Evolutionary conservation across 163 green algal species (phyloP).

Genomic region (Coccomyxa subellipsoidea): DNA sequence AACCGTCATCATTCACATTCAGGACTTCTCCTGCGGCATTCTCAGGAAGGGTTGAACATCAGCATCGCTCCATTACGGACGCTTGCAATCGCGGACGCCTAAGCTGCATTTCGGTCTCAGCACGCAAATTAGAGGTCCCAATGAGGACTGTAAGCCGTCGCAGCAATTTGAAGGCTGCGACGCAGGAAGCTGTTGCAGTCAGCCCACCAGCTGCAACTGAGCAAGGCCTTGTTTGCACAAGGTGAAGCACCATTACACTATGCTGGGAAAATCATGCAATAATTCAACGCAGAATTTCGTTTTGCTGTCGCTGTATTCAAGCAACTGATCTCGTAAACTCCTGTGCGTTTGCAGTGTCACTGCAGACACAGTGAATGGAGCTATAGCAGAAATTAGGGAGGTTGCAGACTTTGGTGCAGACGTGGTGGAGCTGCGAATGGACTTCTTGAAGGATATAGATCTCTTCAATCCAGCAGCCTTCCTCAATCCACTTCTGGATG

Average conservation of each 20-base stretch:
- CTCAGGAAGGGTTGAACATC: background rate
- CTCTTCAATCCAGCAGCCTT: constrained; percentile 34
- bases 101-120: no score
- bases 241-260: no score
- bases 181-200: background rate
- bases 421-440: constrained; percentile 87
- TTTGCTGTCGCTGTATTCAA: no score
- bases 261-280: no score
- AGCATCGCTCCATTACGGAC: background rate
- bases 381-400: constrained; percentile 19
- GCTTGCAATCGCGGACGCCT: no score
- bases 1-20: background rate
- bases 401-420: constrained; percentile 64
- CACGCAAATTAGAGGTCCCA: no score
- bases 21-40: background rate
- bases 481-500: constrained; percentile 58
- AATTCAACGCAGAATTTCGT: no score
- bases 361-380: background rate
- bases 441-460: constrained; percentile 80
- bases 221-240: background rate
- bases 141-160: no score
- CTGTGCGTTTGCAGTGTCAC: background rate
- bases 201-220: background rate
- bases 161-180: no score
- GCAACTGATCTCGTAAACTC: background rate